Evolutionary conservation across 1,284 basidiomycete species (phyloP).

Genomic region (Malassezia restricta): DNA sequence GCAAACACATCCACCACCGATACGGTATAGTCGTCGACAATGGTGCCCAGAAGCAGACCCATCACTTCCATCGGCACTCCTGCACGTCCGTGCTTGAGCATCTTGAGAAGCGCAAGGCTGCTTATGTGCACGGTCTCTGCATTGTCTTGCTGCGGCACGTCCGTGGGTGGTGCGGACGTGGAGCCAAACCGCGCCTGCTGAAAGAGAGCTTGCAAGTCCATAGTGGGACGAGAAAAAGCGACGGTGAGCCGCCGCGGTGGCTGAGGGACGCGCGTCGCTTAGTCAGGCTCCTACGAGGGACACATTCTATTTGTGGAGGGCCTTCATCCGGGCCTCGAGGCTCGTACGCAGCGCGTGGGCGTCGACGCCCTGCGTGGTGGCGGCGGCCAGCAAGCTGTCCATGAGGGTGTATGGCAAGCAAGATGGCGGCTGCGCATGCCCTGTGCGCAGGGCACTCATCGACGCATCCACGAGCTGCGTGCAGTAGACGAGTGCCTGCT

Average conservation of each 20-base stretch:
- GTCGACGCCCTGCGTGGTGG: not conserved
- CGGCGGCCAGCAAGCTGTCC: slow-evolving; percentile 8
- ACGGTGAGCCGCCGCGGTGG: not conserved
- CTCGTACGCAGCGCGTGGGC: not conserved
- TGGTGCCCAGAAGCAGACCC: slow-evolving; percentile 97
- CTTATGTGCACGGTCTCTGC: slow-evolving; percentile 46
- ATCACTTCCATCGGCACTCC: slow-evolving; percentile 99
- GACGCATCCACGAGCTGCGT: slow-evolving; percentile 7
- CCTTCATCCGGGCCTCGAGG: not conserved
- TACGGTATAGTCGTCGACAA: slow-evolving; percentile 80
- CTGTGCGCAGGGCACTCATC: not conserved
- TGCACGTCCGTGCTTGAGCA: slow-evolving; percentile 97
- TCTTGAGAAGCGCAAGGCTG: slow-evolving; percentile 53
- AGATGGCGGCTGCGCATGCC: not conserved
- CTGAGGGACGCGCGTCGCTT: no score
- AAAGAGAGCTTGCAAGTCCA: slow-evolving; percentile 40
- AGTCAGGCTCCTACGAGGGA: no score
- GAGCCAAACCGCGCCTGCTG: slow-evolving; percentile 32
- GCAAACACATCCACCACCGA: slow-evolving; percentile 97
- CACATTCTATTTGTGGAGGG: not conserved
- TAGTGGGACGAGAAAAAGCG: slow-evolving; percentile 3
- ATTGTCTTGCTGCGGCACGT: slow-evolving; percentile 47
- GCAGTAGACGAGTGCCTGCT: slow-evolving; percentile 63
- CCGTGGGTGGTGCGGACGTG: slow-evolving; percentile 21
- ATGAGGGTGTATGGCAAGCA: slow-evolving; percentile 13